Percentiles rank a stretch among this genome's conserved stretches.
Evolutionary conservation across 306 rosid species (phyloP).

Genomic region (Cyclanthera cordifolia): DNA sequence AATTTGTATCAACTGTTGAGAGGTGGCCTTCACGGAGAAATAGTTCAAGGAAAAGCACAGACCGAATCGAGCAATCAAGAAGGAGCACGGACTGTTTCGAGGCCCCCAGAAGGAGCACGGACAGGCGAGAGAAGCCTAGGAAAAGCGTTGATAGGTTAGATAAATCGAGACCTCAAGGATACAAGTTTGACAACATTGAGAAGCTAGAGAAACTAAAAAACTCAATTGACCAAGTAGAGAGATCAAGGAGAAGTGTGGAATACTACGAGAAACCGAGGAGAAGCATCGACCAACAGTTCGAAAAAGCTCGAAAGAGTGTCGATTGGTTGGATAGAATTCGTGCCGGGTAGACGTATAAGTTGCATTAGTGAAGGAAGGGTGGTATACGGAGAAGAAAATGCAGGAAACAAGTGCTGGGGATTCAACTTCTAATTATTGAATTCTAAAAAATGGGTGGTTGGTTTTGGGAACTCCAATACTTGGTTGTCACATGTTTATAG

Average conservation of each 20-base stretch:
- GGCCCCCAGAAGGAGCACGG: conserved; percentile 66
- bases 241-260: conserved; percentile 64
- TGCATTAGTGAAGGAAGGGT: neutral
- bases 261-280: conserved; percentile 61
- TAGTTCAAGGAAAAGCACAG: conserved; percentile 51
- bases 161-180: conserved; percentile 40
- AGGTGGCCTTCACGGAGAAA: conserved; percentile 38
- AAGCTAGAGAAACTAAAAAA: conserved; percentile 25
- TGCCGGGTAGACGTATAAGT: conserved; percentile 29
- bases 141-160: conserved; percentile 55
- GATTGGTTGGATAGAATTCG: conserved; percentile 84
- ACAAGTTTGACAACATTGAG: conserved; percentile 39
- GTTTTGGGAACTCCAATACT: neutral
- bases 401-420: conserved; percentile 8
- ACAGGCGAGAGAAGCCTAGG: conserved; percentile 64
- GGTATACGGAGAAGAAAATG: neutral
- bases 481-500: conserved; percentile 9
- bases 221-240: conserved; percentile 53
- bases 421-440: conserved; percentile 8
- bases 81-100: conserved; percentile 47
- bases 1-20: conserved; percentile 49
- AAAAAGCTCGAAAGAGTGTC: conserved; percentile 62
- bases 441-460: conserved; percentile 6
- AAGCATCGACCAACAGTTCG: conserved; percentile 65
- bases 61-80: conserved; percentile 43